Evolutionary conservation across 2,329 filamentous ascomycete species (phyloP).

Genomic region (Verticillium dahliae): DNA sequence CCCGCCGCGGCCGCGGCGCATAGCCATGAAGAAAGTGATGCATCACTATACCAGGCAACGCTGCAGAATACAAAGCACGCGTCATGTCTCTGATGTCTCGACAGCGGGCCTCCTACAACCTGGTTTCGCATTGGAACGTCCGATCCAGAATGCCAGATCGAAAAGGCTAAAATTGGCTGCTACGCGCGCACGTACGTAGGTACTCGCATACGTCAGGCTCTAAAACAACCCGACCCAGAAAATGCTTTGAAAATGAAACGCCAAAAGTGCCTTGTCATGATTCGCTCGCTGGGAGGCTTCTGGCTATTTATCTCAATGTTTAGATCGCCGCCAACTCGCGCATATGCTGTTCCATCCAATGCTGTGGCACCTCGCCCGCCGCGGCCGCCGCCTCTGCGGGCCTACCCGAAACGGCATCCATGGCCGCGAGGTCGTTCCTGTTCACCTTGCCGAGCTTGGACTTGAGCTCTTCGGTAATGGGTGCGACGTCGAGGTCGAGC

Average conservation of each 20-base stretch:
- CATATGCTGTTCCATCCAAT: neutral
- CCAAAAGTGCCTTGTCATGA: neutral
- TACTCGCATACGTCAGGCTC: neutral
- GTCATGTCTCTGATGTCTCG: neutral
- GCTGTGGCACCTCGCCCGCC: neutral
- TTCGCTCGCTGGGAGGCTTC: too few relatives aligned
- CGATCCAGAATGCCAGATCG: neutral
- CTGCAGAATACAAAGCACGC: neutral
- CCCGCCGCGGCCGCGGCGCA: neutral
- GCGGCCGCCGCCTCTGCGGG: neutral
- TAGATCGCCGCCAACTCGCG: neutral
- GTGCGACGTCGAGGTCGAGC: constrained; percentile 70
- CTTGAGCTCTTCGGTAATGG: constrained; percentile 69
- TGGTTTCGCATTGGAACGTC: neutral
- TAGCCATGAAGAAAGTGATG: neutral
- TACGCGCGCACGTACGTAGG: too few relatives aligned
- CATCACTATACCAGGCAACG: neutral
- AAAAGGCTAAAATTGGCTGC: neutral
- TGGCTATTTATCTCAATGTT: neutral
- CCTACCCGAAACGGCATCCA: neutral
- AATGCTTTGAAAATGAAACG: neutral
- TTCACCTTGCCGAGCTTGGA: constrained; percentile 36
- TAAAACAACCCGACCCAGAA: neutral
- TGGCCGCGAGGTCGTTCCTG: neutral
- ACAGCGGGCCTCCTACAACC: neutral